phyloP scores from a whole-genome alignment of 768 basidiomycete species.

The Termitomyces sp. region DNA sequence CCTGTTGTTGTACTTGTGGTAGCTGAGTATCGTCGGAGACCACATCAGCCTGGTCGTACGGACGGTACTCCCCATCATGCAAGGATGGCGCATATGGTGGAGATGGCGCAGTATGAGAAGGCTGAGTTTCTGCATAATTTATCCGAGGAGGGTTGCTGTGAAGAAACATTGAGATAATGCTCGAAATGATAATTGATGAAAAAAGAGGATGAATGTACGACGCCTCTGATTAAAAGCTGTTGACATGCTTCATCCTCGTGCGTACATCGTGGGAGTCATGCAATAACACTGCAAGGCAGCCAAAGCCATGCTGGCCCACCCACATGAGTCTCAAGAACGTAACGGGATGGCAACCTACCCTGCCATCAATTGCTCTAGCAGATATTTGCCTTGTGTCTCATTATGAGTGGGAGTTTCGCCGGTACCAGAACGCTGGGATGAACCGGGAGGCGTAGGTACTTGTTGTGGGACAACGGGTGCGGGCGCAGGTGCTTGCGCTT shows the following conservation, averaged over 20 bases:
- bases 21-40: slow-evolving; percentile 38
- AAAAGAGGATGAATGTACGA: background rate
- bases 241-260: slow-evolving; percentile 5
- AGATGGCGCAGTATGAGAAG: slow-evolving; percentile 38
- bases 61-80: slow-evolving; percentile 44
- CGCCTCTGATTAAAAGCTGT: background rate
- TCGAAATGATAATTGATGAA: background rate
- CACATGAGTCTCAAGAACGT: slow-evolving; percentile 7
- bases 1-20: slow-evolving; percentile 28
- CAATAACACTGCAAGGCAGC: background rate
- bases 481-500: background rate
- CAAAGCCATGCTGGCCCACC: slow-evolving; percentile 3
- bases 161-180: slow-evolving; percentile 19
- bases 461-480: slow-evolving; percentile 44
- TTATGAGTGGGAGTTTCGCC: slow-evolving; percentile 50
- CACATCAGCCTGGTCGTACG: slow-evolving; percentile 41
- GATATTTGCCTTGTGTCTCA: slow-evolving; percentile 68
- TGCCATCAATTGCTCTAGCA: slow-evolving; percentile 80
- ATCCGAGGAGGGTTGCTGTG: slow-evolving; percentile 45
- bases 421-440: slow-evolving; percentile 53
- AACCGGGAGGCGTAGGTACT: slow-evolving; percentile 67
- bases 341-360: slow-evolving; percentile 48
- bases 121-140: slow-evolving; percentile 48
- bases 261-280: slow-evolving; percentile 7
- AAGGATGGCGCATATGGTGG: slow-evolving; percentile 44